Evolutionary conservation across 129 eudicot species (phyloP), one percentile per base, ranked within the genome.

Genomic region (Daucus carota): DNA sequence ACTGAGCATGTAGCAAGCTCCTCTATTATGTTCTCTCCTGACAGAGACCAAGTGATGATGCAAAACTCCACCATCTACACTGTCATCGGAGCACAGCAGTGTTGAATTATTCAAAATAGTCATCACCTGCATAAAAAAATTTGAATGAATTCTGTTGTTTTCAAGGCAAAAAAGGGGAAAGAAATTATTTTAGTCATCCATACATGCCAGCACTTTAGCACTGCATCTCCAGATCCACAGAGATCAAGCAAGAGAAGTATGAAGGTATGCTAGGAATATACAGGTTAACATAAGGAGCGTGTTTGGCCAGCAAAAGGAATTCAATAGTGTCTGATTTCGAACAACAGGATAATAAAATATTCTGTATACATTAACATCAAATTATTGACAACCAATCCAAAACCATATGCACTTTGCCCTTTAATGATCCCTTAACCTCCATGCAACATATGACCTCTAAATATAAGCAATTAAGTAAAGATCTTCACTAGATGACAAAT

Each of bases 31-130:
- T 70, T 70, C 26, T 43, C 40, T 42, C 38, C 63, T 45, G 29
- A 28, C 6, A 29, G 43, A 31, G 62, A 15, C 52, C 29, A 45
- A 47, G 63, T 73, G 16, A 46, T 18, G 42, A 73, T 73, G 34
- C 42, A 29, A 10, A 45, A 72, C 62, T 72, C 62, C 76, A 44
- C 40, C 48, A 18, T 73, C 76, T 73, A 73, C 31, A 32, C 52
- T 47, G 43, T 45, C 42, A 48, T 15, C 6, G 43, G 63, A 73
- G 43, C 17, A 28, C 41, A 73, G 76, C 43, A 28, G 65, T 32
- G 65, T 32, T 47, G 63, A 29, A 29, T 45, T 47, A 47, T 71
- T 71, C 75, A 14, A 42, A 11, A 71, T 71, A 18, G 74, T 70
- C 3, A 34, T 70, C 75, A 70, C 74, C 74, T 70, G 74, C 45